Percentiles rank a stretch among this genome's conserved stretches.
phyloP scores from a whole-genome alignment of 2,329 filamentous ascomycete species.

The Teratosphaeria pseudoeucalypti region DNA sequence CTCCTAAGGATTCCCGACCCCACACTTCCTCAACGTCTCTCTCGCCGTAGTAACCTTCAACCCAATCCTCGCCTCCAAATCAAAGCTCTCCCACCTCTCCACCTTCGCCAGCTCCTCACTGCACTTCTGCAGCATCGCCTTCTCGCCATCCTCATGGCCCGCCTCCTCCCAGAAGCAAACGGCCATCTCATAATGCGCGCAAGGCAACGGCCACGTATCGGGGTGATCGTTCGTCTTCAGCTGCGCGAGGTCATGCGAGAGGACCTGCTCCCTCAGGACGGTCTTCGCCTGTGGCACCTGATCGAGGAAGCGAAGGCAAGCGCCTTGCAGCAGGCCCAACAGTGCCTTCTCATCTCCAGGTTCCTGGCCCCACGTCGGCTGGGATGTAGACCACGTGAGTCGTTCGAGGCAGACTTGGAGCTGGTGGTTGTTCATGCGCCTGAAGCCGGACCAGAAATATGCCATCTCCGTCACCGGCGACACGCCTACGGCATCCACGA shows the following conservation, averaged over 20 bases:
- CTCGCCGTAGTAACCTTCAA: slow-evolving; percentile 61
- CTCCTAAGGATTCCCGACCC: neutral
- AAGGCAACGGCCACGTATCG: slow-evolving; percentile 62
- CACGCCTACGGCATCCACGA: slow-evolving; percentile 71
- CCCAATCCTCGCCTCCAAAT: slow-evolving; percentile 62
- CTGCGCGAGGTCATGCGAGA: slow-evolving; percentile 45
- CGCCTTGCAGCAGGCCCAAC: slow-evolving; percentile 54
- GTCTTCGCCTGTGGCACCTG: slow-evolving; percentile 49
- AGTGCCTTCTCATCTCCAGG: slow-evolving; percentile 53
- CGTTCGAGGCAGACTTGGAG: slow-evolving; percentile 52
- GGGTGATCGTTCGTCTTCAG: slow-evolving; percentile 43
- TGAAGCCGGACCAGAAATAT: slow-evolving; percentile 85
- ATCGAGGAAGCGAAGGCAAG: slow-evolving; percentile 54
- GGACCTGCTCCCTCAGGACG: slow-evolving; percentile 51
- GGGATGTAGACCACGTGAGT: slow-evolving; percentile 55
- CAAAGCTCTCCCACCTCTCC: slow-evolving; percentile 59
- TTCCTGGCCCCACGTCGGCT: slow-evolving; percentile 48
- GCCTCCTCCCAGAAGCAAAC: slow-evolving; percentile 67
- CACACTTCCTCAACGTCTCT: slow-evolving; percentile 45
- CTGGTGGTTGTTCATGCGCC: slow-evolving; percentile 60
- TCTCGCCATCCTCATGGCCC: slow-evolving; percentile 29
- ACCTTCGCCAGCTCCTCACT: slow-evolving; percentile 56
- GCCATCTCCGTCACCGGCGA: slow-evolving; percentile 83
- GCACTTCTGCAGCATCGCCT: slow-evolving; percentile 49
- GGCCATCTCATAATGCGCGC: slow-evolving; percentile 77